Conservation (phyloP, 1,139 yeast species). For the Magnusiomyces suaveolens region DNA sequence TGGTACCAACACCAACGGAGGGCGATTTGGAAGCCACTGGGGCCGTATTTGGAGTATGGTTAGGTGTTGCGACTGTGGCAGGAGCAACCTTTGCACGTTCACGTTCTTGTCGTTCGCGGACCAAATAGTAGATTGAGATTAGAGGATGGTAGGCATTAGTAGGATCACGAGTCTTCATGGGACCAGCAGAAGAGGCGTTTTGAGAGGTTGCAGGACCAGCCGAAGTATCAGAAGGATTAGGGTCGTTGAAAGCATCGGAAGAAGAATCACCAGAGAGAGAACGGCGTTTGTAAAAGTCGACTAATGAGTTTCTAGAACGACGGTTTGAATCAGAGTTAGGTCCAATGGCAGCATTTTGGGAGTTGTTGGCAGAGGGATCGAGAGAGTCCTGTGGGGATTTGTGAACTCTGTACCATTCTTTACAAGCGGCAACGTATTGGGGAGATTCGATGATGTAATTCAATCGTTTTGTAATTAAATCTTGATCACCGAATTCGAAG, state of each 20-base stretch:
- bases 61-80: no score
- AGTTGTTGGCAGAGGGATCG: conserved; percentile 3
- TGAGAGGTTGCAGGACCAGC: not conserved
- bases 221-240: no score
- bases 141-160: conserved; percentile 84
- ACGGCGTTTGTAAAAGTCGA: conserved; percentile 23
- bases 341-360: not conserved
- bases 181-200: conserved; percentile 2
- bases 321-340: not conserved
- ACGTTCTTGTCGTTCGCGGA: conserved; percentile 69
- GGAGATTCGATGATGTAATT: conserved; percentile 52
- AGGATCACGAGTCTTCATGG: conserved; percentile 51
- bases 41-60: no score
- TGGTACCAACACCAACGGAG: no score
- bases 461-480: conserved; percentile 50
- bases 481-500: conserved; percentile 65
- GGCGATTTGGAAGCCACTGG: no score
- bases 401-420: conserved; percentile 47
- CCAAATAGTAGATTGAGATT: conserved; percentile 75
- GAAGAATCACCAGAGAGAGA: conserved; percentile 4
- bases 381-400: conserved; percentile 13
- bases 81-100: conserved; percentile 29
- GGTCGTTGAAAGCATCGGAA: not conserved
- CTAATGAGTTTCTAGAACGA: conserved; percentile 18
- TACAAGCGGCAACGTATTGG: conserved; percentile 56